A percentile compares a stretch with the other conserved stretches of the same genome.
These are phyloP conservation scores for Penicillium fimorum DNA, from an alignment of 495 filamentous ascomycete species.

Conservation along the genomic window DNA sequence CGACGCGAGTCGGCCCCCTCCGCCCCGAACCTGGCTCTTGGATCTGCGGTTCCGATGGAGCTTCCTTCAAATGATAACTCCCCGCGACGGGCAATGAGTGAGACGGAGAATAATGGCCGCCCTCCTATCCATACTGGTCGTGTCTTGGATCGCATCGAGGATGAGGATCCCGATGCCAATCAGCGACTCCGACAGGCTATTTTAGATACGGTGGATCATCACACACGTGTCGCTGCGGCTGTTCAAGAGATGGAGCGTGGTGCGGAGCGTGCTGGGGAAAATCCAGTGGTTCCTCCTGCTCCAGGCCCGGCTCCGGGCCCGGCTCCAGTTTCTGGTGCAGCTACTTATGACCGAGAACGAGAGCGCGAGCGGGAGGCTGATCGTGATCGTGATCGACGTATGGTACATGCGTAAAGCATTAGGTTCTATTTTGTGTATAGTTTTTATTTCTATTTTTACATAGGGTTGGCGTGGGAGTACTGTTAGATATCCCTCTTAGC, in stretches of 20 bases:
- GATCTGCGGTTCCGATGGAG: constrained; percentile 13
- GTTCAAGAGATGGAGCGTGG: constrained; percentile 35
- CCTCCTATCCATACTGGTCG: constrained; percentile 16
- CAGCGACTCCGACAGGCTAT: constrained; percentile 50
- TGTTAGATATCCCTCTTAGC: constrained; percentile 18
- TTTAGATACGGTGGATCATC: constrained; percentile 46
- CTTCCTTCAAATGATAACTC: constrained; percentile 25
- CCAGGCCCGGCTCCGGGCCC: neutral
- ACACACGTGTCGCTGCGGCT: constrained; percentile 36
- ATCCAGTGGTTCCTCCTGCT: neutral
- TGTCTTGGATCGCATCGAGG: constrained; percentile 23
- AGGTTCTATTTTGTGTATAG: constrained; percentile 7
- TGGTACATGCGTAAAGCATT: constrained; percentile 18
- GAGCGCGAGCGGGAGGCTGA: constrained; percentile 22
- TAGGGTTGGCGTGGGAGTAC: constrained; percentile 14
- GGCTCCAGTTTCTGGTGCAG: neutral
- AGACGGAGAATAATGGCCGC: constrained; percentile 33
- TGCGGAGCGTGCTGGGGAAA: constrained; percentile 15
- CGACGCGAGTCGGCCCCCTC: constrained; percentile 40
- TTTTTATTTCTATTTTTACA: constrained; percentile 15
- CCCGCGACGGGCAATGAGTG: constrained; percentile 44
- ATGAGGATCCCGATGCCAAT: constrained; percentile 47
- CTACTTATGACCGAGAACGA: constrained; percentile 8
- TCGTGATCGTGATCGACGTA: constrained; percentile 31
- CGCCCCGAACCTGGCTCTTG: constrained; percentile 16